phyloP scores from a whole-genome alignment of 495 filamentous ascomycete species.

The Ascobolus immersus region DNA sequence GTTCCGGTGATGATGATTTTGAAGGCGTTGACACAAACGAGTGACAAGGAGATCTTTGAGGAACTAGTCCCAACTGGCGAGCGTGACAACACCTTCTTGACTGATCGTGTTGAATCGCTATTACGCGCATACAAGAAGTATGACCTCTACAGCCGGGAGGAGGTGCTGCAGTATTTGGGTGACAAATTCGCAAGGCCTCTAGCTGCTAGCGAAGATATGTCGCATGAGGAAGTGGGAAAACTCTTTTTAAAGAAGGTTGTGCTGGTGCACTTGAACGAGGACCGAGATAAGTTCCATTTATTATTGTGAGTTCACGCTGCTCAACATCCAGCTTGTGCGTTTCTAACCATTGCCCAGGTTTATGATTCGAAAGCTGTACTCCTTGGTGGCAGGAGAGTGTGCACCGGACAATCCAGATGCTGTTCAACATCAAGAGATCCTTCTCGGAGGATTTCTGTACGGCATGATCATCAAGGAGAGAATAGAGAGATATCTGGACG shows the following conservation, averaged over 20 bases:
- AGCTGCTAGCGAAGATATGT: conserved; percentile 49
- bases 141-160: conserved; percentile 45
- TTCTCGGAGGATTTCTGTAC: conserved; percentile 80
- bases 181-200: conserved; percentile 72
- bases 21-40: conserved; percentile 85
- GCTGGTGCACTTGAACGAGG: conserved; percentile 67
- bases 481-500: conserved; percentile 61
- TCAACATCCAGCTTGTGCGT: background rate
- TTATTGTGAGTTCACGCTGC: conserved; percentile 26
- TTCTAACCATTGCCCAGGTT: conserved; percentile 22
- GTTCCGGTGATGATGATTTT: conserved; percentile 88
- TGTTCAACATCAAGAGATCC: conserved; percentile 76
- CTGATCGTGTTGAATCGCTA: conserved; percentile 75
- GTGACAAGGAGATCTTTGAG: conserved; percentile 88
- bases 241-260: conserved; percentile 80
- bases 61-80: conserved; percentile 55
- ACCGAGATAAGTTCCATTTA: conserved; percentile 70
- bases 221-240: conserved; percentile 62
- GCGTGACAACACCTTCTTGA: conserved; percentile 69
- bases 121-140: conserved; percentile 83
- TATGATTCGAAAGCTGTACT: conserved; percentile 88
- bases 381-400: conserved; percentile 76
- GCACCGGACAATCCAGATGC: conserved; percentile 85
- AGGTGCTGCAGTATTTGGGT: conserved; percentile 62
- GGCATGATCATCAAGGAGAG: conserved; percentile 88